Conservation (phyloP, 768 basidiomycete genomes). For the Mycena albidolilacea region DNA sequence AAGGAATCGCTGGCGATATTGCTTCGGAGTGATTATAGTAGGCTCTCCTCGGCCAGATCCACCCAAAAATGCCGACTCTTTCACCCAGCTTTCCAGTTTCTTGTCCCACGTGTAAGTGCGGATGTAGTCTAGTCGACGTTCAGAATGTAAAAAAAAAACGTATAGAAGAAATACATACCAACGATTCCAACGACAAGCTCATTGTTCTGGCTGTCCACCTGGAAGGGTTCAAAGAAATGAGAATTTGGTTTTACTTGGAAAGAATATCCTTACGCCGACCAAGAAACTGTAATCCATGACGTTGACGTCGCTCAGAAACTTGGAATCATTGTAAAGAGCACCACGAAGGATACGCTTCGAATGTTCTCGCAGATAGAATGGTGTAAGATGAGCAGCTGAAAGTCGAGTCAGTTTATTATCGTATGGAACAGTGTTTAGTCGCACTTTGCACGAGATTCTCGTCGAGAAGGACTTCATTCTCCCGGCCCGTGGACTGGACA, state of each 20-base stretch:
- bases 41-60: slow-evolving; percentile 90
- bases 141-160: background rate
- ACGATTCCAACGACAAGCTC: slow-evolving; percentile 98
- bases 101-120: slow-evolving; percentile 99
- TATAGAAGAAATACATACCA: slow-evolving; percentile 67
- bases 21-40: slow-evolving; percentile 96
- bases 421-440: slow-evolving; percentile 42
- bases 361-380: slow-evolving; percentile 97
- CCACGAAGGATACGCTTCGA: slow-evolving; percentile 93
- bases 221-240: slow-evolving; percentile 9
- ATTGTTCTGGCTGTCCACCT: slow-evolving; percentile 89
- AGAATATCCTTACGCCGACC: slow-evolving; percentile 75
- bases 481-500: slow-evolving; percentile 90
- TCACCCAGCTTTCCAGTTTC: slow-evolving; percentile 98
- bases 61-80: slow-evolving; percentile 93
- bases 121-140: slow-evolving; percentile 79
- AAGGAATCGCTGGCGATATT: slow-evolving; percentile 91
- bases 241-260: background rate
- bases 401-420: slow-evolving; percentile 22
- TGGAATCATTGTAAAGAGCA: slow-evolving; percentile 95
- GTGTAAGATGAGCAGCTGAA: slow-evolving; percentile 82
- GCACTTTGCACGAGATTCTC: slow-evolving; percentile 95
- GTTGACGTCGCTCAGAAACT: slow-evolving; percentile 93
- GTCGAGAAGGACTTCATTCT: slow-evolving; percentile 95
- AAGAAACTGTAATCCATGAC: slow-evolving; percentile 96